A percentile compares a stretch with the other conserved stretches of the same genome.
Evolutionary conservation across 176 grass and related monocot genomes (phyloP).

Genomic region (Echinochloa phyllopogon): DNA sequence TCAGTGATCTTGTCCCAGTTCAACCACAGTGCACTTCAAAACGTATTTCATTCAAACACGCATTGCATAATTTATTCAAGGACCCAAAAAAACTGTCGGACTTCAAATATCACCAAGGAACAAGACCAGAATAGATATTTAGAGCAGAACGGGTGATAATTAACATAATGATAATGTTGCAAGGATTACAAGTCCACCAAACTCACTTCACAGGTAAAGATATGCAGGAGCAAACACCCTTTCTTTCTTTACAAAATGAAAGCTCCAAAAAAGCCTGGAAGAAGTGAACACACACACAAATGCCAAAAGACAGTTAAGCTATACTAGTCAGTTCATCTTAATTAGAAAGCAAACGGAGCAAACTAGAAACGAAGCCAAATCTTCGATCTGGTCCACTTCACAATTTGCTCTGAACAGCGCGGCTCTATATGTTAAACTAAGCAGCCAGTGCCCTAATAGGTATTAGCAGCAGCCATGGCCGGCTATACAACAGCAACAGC

Average conservation of each 20-base stretch:
- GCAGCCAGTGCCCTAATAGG: background rate
- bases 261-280: constrained; percentile 42
- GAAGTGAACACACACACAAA: constrained; percentile 28
- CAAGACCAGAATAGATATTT: background rate
- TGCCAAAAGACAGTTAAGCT: constrained; percentile 38
- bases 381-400: constrained; percentile 60
- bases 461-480: background rate
- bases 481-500: constrained; percentile 44
- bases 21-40: background rate
- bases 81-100: background rate
- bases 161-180: constrained; percentile 41
- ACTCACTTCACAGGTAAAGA: constrained; percentile 45
- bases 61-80: background rate
- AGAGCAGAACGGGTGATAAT: constrained; percentile 9
- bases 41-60: background rate
- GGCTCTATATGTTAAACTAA: constrained; percentile 46
- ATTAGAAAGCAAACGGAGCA: constrained; percentile 52
- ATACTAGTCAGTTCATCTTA: constrained; percentile 59
- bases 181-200: constrained; percentile 46
- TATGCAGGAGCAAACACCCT: constrained; percentile 43
- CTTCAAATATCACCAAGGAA: background rate
- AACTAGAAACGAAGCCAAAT: constrained; percentile 59
- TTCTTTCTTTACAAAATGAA: constrained; percentile 66
- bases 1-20: background rate
- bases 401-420: constrained; percentile 37